A percentile compares a stretch with the other conserved stretches of the same genome.
Conservation (phyloP, 495 filamentous ascomycete species). For the Filosporella fistucella region DNA sequence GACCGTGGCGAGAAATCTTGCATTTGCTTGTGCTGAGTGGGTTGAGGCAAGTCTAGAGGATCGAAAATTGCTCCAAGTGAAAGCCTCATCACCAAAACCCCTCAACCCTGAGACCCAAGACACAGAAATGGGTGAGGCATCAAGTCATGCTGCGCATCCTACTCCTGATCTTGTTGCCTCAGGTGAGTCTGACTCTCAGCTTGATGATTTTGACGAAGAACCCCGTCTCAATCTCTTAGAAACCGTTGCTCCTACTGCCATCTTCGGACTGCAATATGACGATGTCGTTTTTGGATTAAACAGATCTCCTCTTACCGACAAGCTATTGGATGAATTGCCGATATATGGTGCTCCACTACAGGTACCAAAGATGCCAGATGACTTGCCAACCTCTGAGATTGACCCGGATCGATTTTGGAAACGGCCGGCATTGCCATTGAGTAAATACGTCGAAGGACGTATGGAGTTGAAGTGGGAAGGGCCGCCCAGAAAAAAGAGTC, state of each 20-base stretch:
- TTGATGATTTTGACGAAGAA: slow-evolving; percentile 42
- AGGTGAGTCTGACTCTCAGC: slow-evolving; percentile 41
- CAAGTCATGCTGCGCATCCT: slow-evolving; percentile 37
- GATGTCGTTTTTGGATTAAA: slow-evolving; percentile 77
- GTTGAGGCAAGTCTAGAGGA: slow-evolving; percentile 57
- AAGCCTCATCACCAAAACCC: slow-evolving; percentile 31
- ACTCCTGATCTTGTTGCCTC: slow-evolving; percentile 72
- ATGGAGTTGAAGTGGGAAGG: slow-evolving; percentile 63
- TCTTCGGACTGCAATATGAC: slow-evolving; percentile 77
- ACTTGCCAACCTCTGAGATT: slow-evolving; percentile 49
- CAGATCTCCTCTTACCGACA: slow-evolving; percentile 70
- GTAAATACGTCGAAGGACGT: slow-evolving; percentile 79
- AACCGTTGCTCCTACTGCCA: slow-evolving; percentile 60
- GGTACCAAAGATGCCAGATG: slow-evolving; percentile 47
- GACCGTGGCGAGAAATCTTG: slow-evolving; percentile 69
- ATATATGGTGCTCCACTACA: slow-evolving; percentile 65
- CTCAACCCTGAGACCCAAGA: slow-evolving; percentile 8
- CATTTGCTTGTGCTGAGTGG: slow-evolving; percentile 78
- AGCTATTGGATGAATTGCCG: slow-evolving; percentile 81
- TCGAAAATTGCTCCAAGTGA: slow-evolving; percentile 61
- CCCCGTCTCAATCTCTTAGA: slow-evolving; percentile 35
- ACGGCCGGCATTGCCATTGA: slow-evolving; percentile 74
- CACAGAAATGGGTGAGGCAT: slow-evolving; percentile 23
- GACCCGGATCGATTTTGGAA: slow-evolving; percentile 69
- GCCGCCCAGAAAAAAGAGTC: slow-evolving; percentile 68